A percentile compares a stretch with the other conserved stretches of the same genome.
Conservation (phyloP, 352 stramenopile genomes). For the Phytophthora hibernalis region DNA sequence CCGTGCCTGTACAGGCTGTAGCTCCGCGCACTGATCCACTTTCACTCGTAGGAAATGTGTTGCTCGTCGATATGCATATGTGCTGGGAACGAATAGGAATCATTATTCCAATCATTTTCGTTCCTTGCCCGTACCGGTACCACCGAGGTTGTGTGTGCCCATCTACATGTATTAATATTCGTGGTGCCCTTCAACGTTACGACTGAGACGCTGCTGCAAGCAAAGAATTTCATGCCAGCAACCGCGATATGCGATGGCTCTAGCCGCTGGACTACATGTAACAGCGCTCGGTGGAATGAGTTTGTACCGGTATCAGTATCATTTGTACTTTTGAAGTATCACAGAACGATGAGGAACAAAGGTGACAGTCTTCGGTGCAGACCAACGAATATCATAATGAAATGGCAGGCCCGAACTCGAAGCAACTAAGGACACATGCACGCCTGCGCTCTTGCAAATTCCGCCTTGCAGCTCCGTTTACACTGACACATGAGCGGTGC, state of each 20-base stretch:
- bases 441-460: slow-evolving; percentile 12
- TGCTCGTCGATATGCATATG: not conserved
- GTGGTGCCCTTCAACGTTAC: not conserved
- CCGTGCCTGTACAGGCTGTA: too few species aligned
- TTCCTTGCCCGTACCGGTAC: too few species aligned
- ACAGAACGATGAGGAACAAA: too few species aligned
- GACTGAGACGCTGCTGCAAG: slow-evolving; percentile 1
- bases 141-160: too few species aligned
- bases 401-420: slow-evolving; percentile 18
- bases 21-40: not conserved
- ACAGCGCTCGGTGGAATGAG: not conserved
- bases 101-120: too few species aligned
- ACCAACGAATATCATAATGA: slow-evolving; percentile 27
- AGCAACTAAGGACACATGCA: slow-evolving; percentile 26
- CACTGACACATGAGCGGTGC: slow-evolving; percentile 40
- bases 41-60: not conserved
- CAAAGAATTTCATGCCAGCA: not conserved
- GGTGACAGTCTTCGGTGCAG: slow-evolving; percentile 8
- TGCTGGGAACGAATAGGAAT: too few species aligned
- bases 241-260: slow-evolving; percentile 6
- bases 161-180: too few species aligned
- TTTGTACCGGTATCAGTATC: too few species aligned
- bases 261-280: too few species aligned
- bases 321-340: too few species aligned
- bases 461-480: slow-evolving; percentile 23